Percentiles rank a stretch among this genome's conserved stretches.
phyloP scores from a whole-genome alignment of 352 stramenopile genomes.

The Phytophthora ohioensis region DNA sequence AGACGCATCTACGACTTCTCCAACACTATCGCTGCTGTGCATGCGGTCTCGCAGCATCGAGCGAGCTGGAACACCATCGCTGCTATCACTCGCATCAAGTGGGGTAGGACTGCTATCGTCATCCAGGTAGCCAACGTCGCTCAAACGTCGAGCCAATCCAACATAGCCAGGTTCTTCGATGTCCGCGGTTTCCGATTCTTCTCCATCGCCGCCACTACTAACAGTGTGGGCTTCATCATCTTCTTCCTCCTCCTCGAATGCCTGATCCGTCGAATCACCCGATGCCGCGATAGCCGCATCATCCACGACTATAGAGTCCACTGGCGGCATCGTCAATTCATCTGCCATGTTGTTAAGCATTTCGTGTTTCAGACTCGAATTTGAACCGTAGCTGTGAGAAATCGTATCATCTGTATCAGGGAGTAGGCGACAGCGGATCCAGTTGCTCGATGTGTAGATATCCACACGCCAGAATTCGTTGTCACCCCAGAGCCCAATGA shows the following conservation, averaged over 20 bases:
- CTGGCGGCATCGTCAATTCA: slow-evolving; percentile 43
- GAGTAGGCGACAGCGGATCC: slow-evolving; percentile 83
- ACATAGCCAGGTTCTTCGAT: slow-evolving; percentile 43
- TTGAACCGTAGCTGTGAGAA: slow-evolving; percentile 52
- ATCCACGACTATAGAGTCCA: slow-evolving; percentile 52
- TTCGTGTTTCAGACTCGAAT: slow-evolving; percentile 45
- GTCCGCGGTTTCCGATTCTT: slow-evolving; percentile 36
- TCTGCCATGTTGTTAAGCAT: slow-evolving; percentile 47
- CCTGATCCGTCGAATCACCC: slow-evolving; percentile 32
- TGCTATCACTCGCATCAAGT: slow-evolving; percentile 29
- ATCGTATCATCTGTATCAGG: slow-evolving; percentile 82
- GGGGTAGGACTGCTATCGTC: slow-evolving; percentile 34
- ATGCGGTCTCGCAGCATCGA: slow-evolving; percentile 49
- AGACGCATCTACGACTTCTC: slow-evolving; percentile 43
- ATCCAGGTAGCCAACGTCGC: slow-evolving; percentile 49
- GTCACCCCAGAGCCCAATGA: slow-evolving; percentile 52
- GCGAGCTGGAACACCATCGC: slow-evolving; percentile 16
- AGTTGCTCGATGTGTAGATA: slow-evolving; percentile 90
- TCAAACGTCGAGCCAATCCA: slow-evolving; percentile 41
- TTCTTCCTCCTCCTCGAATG: slow-evolving; percentile 60
- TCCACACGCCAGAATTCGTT: slow-evolving; percentile 87
- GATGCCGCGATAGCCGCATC: slow-evolving; percentile 31
- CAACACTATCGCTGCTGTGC: slow-evolving; percentile 47
- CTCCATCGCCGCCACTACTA: slow-evolving; percentile 44
- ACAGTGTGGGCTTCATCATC: slow-evolving; percentile 40